Base-by-base conservation (phyloP, 257 asterid genomes). In the Primulina tabacum region DNA sequence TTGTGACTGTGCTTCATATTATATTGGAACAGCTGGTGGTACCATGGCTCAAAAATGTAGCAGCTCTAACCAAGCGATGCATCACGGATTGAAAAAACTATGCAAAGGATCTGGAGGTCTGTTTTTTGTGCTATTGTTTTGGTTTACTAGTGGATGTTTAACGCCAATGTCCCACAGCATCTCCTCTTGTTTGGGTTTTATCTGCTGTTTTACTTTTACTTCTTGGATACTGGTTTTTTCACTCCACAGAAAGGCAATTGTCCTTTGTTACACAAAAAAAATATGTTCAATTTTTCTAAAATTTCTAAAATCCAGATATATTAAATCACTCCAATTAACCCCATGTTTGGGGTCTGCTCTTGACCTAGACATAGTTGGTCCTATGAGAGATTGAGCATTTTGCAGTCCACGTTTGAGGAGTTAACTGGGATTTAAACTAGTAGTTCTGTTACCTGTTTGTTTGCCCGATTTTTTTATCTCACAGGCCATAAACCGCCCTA, bases 41-140 rank as follows among this genome's bases (percentile, higher is more conserved):
- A 9, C 61, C 17, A 20, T 71, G 37, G 30, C 67, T 3, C 65
- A 64, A 33, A 80, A 78, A 65, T 77, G 73, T 67, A 67, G 84
- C 79, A 75, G 77, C 67, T 75, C 80, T 37, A 83, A 83, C 55
- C 71, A 59, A 47, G 87, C 69, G 40, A 65, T 74, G 56, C 73
- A 53, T 60, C 63, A 67, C 28, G 78, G 71, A 68, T 70, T n/a
- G 29, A 71, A 76, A 62, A 59, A 32, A 62, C 76, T 26, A 9
- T 43, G 60, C 60, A 71, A 34, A 50, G 67, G 60, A 68, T 50
- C 65, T 21, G 78, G 82, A 75, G 86, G 88, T 83, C 57, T 62
- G 75, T 62, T 21, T 10, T 67, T 30, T 24, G 16, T 28, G 50
- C 50, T 2, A 38, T 10, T 38, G 50, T 43, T 43, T 43, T 43